Evolutionary conservation across 192 early-diverging fungal genomes (phyloP).

Genomic region (Backusella sp.): DNA sequence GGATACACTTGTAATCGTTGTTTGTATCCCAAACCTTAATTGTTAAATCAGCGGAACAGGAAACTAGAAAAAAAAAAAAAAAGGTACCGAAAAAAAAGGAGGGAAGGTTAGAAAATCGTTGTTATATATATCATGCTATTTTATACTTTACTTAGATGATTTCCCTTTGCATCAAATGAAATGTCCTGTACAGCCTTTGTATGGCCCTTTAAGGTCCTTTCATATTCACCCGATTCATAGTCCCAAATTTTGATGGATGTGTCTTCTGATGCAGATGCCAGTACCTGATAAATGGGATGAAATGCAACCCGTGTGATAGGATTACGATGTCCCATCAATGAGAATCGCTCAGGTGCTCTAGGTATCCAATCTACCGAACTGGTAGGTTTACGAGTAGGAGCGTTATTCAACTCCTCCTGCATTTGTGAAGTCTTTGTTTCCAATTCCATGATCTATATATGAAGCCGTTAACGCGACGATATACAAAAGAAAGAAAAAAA

Average conservation of each 20-base stretch:
- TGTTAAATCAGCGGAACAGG: constrained; percentile 89
- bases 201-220: constrained; percentile 91
- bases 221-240: constrained; percentile 90
- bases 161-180: constrained; percentile 81
- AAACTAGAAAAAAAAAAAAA: constrained; percentile 45
- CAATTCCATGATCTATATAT: constrained; percentile 87
- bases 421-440: constrained; percentile 78
- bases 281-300: constrained; percentile 79
- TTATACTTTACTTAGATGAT: constrained; percentile 61
- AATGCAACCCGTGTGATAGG: constrained; percentile 83
- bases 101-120: background rate
- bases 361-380: constrained; percentile 78
- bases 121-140: background rate
- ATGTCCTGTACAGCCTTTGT: constrained; percentile 94
- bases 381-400: constrained; percentile 52
- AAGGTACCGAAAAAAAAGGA: background rate
- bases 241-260: constrained; percentile 94
- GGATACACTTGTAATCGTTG: constrained; percentile 79
- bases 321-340: constrained; percentile 74
- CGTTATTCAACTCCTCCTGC: constrained; percentile 69
- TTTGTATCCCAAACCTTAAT: constrained; percentile 92
- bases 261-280: constrained; percentile 92
- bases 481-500: background rate
- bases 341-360: constrained; percentile 71
- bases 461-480: background rate